A percentile compares a stretch with the other conserved stretches of the same genome.
phyloP scores from a whole-genome alignment of 2,329 filamentous ascomycete genomes.

The Xylaria sp. region DNA sequence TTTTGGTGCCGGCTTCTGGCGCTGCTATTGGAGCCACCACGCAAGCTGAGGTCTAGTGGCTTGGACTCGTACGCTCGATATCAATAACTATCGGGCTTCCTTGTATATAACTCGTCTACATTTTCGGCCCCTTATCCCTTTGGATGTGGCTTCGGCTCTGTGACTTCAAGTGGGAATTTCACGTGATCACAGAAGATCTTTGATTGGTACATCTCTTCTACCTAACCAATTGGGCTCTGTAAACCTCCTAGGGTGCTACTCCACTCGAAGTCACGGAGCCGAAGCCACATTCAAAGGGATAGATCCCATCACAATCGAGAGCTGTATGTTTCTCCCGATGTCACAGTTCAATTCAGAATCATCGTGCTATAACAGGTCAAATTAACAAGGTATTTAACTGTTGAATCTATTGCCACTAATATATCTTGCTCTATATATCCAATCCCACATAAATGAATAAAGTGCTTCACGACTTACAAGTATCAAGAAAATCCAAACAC shows the following conservation, averaged over 20 bases:
- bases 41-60: slow-evolving; percentile 8
- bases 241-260: too few relatives aligned
- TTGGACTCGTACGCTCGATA: background rate
- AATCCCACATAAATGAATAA: background rate
- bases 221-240: too few relatives aligned
- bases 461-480: background rate
- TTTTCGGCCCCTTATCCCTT: background rate
- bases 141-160: too few relatives aligned
- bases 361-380: background rate
- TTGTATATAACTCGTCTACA: background rate
- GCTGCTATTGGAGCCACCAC: slow-evolving; percentile 55
- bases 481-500: too few relatives aligned
- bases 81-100: background rate
- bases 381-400: background rate
- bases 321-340: background rate
- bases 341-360: background rate
- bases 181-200: too few relatives aligned
- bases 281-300: too few relatives aligned
- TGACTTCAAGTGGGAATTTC: too few relatives aligned
- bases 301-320: background rate
- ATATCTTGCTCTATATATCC: background rate
- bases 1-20: slow-evolving; percentile 52
- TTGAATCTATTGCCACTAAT: too few relatives aligned
- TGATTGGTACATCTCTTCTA: too few relatives aligned
- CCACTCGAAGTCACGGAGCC: too few relatives aligned